phyloP scores from a whole-genome alignment of 495 filamentous ascomycete genomes.

The Aspergillus indologenus region DNA sequence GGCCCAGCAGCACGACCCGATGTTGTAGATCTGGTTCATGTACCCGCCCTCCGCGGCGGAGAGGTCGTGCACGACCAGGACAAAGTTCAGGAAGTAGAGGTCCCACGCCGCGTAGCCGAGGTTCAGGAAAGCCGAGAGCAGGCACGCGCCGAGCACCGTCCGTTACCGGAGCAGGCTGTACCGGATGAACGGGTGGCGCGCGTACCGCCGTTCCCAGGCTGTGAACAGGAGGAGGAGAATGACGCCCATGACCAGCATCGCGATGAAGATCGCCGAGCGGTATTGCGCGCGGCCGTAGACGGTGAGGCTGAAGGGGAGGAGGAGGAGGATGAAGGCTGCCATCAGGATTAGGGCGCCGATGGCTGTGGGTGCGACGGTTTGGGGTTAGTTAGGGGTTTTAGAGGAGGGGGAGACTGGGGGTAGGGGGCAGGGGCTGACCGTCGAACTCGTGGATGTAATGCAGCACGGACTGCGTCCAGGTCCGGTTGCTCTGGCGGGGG shows the following conservation, averaged over 20 bases:
- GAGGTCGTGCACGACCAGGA: slow-evolving; percentile 67
- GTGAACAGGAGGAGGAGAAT: slow-evolving; percentile 54
- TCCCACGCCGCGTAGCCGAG: slow-evolving; percentile 68
- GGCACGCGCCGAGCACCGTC: slow-evolving; percentile 62
- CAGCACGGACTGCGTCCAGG: slow-evolving; percentile 41
- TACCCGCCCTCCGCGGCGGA: slow-evolving; percentile 57
- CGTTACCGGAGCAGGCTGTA: slow-evolving; percentile 59
- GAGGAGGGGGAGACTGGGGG: no score
- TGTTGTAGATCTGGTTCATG: slow-evolving; percentile 65
- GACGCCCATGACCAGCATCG: slow-evolving; percentile 55
- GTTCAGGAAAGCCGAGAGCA: slow-evolving; percentile 52
- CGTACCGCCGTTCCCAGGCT: slow-evolving; percentile 55
- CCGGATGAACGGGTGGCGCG: slow-evolving; percentile 60
- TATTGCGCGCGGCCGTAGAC: slow-evolving; percentile 48
- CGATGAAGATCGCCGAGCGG: slow-evolving; percentile 50
- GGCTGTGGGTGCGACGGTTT: slow-evolving; percentile 18
- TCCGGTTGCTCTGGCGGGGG: slow-evolving; percentile 41
- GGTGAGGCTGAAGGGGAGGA: slow-evolving; percentile 60
- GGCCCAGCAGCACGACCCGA: slow-evolving; percentile 65
- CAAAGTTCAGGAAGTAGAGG: slow-evolving; percentile 64
- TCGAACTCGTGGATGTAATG: slow-evolving; percentile 63
- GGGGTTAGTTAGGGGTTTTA: no score
- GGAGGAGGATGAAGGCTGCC: slow-evolving; percentile 58
- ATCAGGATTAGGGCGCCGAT: slow-evolving; percentile 58
- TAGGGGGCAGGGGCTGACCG: no score